Evolutionary conservation across 164 flowering plant species (phyloP).

Genomic region (Piper betle): DNA sequence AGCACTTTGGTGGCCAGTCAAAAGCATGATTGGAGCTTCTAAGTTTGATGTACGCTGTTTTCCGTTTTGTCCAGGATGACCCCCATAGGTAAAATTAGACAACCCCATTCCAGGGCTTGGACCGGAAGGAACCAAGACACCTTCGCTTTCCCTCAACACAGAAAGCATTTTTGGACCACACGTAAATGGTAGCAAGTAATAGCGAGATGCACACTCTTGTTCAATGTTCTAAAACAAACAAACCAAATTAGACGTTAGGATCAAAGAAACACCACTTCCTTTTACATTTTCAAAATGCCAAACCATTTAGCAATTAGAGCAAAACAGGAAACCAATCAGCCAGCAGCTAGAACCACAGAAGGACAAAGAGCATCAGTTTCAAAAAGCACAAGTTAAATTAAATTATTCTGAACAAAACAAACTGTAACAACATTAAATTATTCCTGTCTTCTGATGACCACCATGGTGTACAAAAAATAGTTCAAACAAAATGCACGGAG

Average conservation of each 20-base stretch:
- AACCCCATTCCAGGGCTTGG: constrained; percentile 69
- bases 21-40: constrained; percentile 88
- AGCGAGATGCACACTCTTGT: background rate
- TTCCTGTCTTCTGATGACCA: too few relatives aligned
- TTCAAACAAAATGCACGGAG: too few relatives aligned
- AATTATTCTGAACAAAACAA: too few relatives aligned
- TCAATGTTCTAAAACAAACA: background rate
- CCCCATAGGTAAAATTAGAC: constrained; percentile 46
- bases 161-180: constrained; percentile 28
- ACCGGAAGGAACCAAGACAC: constrained; percentile 50
- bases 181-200: background rate
- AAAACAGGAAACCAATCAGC: background rate
- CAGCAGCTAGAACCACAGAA: too few relatives aligned
- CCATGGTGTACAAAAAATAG: too few relatives aligned
- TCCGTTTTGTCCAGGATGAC: constrained; percentile 50
- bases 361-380: too few relatives aligned
- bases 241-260: background rate
- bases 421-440: too few relatives aligned
- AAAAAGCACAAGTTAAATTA: too few relatives aligned
- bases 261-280: background rate
- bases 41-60: constrained; percentile 74
- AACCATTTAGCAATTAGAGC: too few relatives aligned
- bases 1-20: constrained; percentile 87
- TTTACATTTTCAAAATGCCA: too few relatives aligned
- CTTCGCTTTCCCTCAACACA: constrained; percentile 36